These are phyloP conservation scores for Gossypioides kirkii DNA, from an alignment of 345 rosid species.

Conservation along the genomic window DNA sequence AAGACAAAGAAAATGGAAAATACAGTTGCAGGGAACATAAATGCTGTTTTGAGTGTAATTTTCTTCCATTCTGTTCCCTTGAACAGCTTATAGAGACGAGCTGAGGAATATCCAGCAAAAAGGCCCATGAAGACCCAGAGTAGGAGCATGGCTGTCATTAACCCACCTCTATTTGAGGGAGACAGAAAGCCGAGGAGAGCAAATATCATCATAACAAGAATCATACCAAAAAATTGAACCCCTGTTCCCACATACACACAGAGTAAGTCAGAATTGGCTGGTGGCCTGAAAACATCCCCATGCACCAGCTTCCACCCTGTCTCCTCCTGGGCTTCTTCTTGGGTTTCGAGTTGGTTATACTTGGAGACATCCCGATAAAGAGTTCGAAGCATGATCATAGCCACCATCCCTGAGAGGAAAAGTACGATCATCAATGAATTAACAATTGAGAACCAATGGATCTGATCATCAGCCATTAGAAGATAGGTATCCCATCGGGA, in stretches of 20 bases:
- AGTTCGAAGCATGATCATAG: slow-evolving; percentile 93
- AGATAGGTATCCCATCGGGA: slow-evolving; percentile 95
- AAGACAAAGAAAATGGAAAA: slow-evolving; percentile 70
- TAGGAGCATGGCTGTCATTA: slow-evolving; percentile 86
- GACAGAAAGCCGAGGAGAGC: slow-evolving; percentile 89
- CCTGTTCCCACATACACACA: slow-evolving; percentile 90
- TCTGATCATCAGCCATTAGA: slow-evolving; percentile 88
- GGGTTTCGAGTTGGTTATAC: slow-evolving; percentile 92
- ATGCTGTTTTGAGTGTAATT: slow-evolving; percentile 65
- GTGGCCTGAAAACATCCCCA: slow-evolving; percentile 90
- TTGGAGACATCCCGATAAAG: slow-evolving; percentile 87
- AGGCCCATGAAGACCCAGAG: slow-evolving; percentile 96
- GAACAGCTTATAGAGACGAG: slow-evolving; percentile 78
- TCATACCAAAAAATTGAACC: slow-evolving; percentile 85
- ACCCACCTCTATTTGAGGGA: slow-evolving; percentile 87
- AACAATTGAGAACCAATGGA: slow-evolving; percentile 92
- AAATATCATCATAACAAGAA: slow-evolving; percentile 81
- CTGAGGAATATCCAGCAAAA: slow-evolving; percentile 68
- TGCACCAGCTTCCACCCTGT: slow-evolving; percentile 95
- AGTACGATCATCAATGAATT: slow-evolving; percentile 93
- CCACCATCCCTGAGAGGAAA: slow-evolving; percentile 97
- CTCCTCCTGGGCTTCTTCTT: slow-evolving; percentile 92
- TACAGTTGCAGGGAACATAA: slow-evolving; percentile 63
- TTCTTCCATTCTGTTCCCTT: slow-evolving; percentile 89
- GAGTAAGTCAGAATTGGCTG: slow-evolving; percentile 60